phyloP scores from a whole-genome alignment of 345 rosid genomes.

The Nasturtium officinale region DNA sequence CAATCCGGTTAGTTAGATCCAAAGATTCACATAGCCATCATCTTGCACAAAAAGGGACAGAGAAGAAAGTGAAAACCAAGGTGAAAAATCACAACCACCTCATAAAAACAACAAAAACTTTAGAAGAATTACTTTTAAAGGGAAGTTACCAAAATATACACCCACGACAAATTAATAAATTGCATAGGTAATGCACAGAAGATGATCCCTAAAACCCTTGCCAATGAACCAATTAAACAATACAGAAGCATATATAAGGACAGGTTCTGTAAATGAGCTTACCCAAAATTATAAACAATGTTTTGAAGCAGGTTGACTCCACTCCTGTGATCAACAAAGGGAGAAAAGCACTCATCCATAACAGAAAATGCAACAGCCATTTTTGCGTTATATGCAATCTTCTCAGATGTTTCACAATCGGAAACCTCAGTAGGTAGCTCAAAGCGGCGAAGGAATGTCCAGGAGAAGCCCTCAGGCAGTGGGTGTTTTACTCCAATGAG shows the following conservation, averaged over 20 bases:
- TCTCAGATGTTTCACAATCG: conserved; percentile 51
- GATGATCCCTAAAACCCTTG: neutral
- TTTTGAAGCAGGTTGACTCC: conserved; percentile 86
- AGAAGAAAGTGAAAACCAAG: too few species aligned
- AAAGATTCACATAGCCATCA: conserved; percentile 4
- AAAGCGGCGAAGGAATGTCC: conserved; percentile 71
- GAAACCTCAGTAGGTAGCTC: conserved; percentile 57
- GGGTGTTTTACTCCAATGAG: conserved; percentile 84
- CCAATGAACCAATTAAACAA: conserved; percentile 14
- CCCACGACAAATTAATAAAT: neutral
- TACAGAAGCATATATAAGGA: conserved; percentile 12
- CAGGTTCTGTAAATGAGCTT: conserved; percentile 38
- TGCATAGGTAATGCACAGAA: neutral
- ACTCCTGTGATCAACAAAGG: conserved; percentile 81
- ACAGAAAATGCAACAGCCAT: conserved; percentile 82
- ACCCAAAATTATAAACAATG: conserved; percentile 86
- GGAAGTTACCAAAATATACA: neutral
- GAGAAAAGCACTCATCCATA: conserved; percentile 96
- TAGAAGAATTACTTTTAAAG: neutral
- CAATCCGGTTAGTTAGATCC: neutral
- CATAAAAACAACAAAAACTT: conserved; percentile 7
- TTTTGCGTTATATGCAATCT: conserved; percentile 78
- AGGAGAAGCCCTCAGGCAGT: conserved; percentile 83
- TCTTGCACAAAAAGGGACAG: neutral
- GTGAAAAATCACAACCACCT: too few species aligned